Evolutionary conservation across 768 basidiomycete species (phyloP), one percentile per base, ranked within the genome.

Genomic region (Pulveroboletus sp.): DNA sequence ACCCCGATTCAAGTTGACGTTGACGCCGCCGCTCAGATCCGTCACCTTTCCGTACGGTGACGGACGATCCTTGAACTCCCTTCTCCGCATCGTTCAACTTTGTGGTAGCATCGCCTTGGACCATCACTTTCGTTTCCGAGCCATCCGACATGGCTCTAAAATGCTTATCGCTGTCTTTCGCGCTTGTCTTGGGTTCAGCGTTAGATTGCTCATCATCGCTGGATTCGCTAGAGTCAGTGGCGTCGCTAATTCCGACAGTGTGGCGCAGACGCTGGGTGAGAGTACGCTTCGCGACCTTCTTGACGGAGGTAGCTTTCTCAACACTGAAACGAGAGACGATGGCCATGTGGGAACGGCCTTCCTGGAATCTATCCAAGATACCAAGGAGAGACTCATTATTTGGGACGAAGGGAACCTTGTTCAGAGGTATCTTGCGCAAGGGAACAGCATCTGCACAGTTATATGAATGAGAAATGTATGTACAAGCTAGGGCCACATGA

Each of bases 281-380:
- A 6, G 86, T 84, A 43, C 79, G 78, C 62, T 91, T 92, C 37
- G 89, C 89, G 5, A 82, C 86, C 56, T 88, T 80, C 77, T 91
- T 92, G 48, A 92, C 83, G 45, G 83, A 84, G n/a, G 81, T 76
- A 15, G 86, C 86, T 67, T 82, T 84, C 50, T 84, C 81, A 11
- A 76, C 76, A 46, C 82, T 86, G 57, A 87, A 81, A 39, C 89
- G 81, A 54, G 83, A 83, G 46, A 93, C 89, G 57, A 94, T 87
- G 18, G 92, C 92, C 81, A 95, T 93, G 64, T 95, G 92, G 37
- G 86, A 89, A 28, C 89, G 77, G 5, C 90, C 92, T 61, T 92
- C 90, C 65, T 93, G 91, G 66, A 94, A 94, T 53, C 76, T 85
- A 65, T 93, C 91, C 30, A 94, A 75, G 53, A 93, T 89, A 24